Evolutionary conservation across 164 flowering plant genomes (phyloP).

Genomic region (Berberis vulgaris): DNA sequence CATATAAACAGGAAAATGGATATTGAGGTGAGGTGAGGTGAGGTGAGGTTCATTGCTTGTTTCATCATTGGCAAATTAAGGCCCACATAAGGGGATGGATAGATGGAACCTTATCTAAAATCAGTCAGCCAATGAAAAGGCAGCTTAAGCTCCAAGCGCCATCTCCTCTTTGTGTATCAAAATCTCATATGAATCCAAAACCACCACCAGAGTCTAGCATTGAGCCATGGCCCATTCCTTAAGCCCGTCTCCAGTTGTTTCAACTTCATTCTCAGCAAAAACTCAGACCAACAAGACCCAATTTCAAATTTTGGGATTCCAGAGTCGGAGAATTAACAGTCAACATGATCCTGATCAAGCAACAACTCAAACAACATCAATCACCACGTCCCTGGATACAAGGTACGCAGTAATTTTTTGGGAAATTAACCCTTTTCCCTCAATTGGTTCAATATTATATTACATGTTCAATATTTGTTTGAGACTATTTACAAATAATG

Average conservation of each 20-base stretch:
- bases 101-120: constrained; percentile 16
- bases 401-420: no score
- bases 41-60: no score
- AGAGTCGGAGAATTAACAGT: not conserved
- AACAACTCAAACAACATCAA: not conserved
- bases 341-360: not conserved
- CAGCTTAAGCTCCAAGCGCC: constrained; percentile 6
- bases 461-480: not conserved
- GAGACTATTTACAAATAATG: constrained; percentile 8
- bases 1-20: no score
- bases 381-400: no score
- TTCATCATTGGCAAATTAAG: not conserved
- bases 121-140: constrained; percentile 18
- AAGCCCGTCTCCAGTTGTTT: constrained; percentile 11
- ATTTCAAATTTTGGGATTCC: constrained; percentile 7
- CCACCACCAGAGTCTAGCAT: not conserved
- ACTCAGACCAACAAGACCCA: constrained; percentile 6
- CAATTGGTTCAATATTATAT: no score
- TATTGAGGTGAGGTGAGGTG: no score
- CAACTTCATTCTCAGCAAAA: constrained; percentile 2
- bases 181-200: constrained; percentile 1
- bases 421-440: no score
- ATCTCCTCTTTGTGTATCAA: not conserved
- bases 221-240: constrained; percentile 18
- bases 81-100: not conserved